These are phyloP conservation scores for Cryptococcus sp. DNA, from an alignment of 1,284 basidiomycete species.

Conservation along the genomic window DNA sequence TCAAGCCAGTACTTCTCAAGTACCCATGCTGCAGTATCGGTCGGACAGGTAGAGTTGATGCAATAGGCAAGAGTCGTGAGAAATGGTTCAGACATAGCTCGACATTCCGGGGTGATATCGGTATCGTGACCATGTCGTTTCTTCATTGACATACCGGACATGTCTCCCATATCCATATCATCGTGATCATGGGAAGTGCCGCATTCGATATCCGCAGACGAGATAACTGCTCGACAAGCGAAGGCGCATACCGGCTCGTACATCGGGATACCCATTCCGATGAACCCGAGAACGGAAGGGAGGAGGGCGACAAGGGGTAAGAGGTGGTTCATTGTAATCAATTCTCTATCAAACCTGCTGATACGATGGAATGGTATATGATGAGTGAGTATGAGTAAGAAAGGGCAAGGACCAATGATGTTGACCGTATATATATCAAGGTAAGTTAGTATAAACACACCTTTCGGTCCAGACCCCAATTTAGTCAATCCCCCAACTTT, in stretches of 20 bases:
- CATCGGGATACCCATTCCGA: constrained; percentile 11
- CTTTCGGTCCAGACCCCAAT: too few relatives aligned
- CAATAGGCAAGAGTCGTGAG: constrained; percentile 13
- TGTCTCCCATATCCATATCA: constrained; percentile 2
- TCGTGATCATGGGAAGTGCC: neutral
- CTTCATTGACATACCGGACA: neutral
- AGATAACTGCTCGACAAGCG: constrained; percentile 10
- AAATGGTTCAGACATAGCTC: constrained; percentile 3
- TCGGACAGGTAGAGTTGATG: constrained; percentile 2
- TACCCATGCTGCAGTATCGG: neutral
- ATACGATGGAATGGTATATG: too few relatives aligned
- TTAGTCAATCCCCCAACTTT: neutral
- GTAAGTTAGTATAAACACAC: too few relatives aligned
- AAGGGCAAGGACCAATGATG: neutral
- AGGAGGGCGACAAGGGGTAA: neutral
- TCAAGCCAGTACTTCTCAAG: constrained; percentile 8
- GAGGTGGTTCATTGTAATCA: neutral
- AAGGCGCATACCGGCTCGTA: constrained; percentile 14
- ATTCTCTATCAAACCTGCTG: too few relatives aligned
- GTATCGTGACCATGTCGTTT: constrained; percentile 4
- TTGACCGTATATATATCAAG: neutral
- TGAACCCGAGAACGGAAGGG: neutral
- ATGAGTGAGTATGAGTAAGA: too few relatives aligned
- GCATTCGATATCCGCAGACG: constrained; percentile 6
- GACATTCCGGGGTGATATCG: constrained; percentile 1